These are phyloP conservation scores for Chaetomiaceae sp. DNA, from an alignment of 2,329 filamentous ascomycete species.

Conservation along the genomic window DNA sequence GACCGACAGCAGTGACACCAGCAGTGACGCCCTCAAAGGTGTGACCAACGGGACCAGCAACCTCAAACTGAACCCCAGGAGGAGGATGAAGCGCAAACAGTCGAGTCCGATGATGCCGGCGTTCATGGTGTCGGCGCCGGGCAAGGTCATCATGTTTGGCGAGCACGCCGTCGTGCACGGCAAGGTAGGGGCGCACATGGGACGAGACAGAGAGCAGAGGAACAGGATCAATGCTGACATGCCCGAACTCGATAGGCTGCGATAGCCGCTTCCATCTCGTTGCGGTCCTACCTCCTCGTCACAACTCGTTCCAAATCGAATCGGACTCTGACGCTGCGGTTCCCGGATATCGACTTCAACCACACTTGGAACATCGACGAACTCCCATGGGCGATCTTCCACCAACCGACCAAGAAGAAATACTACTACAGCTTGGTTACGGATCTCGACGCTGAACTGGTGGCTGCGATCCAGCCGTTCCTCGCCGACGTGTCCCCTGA, in stretches of 20 bases:
- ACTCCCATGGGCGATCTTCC: conserved; percentile 81
- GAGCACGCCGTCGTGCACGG: conserved; percentile 98
- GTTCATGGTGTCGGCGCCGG: conserved; percentile 97
- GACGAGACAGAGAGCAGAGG: not conserved
- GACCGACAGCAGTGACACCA: conserved; percentile 16
- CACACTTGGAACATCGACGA: conserved; percentile 94
- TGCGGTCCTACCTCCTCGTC: conserved; percentile 94
- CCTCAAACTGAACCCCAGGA: conserved; percentile 30
- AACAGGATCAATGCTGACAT: conserved; percentile 11
- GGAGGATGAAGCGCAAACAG: conserved; percentile 48
- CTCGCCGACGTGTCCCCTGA: conserved; percentile 64
- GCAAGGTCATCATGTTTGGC: conserved; percentile 97
- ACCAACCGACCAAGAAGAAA: conserved; percentile 80
- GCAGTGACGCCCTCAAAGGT: conserved; percentile 26
- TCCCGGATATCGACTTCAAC: conserved; percentile 82
- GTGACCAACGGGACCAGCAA: conserved; percentile 28
- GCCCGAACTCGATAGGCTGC: conserved; percentile 55
- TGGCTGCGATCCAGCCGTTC: conserved; percentile 75
- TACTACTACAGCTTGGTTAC: conserved; percentile 90
- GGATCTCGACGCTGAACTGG: conserved; percentile 73
- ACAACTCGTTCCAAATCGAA: conserved; percentile 90
- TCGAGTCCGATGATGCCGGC: conserved; percentile 71
- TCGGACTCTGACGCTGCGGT: conserved; percentile 79
- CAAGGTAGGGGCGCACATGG: conserved; percentile 56
- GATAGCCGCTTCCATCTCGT: conserved; percentile 89